Evolutionary conservation across 352 stramenopile species (phyloP).

Genomic region (Paralagenidium karlingii): DNA sequence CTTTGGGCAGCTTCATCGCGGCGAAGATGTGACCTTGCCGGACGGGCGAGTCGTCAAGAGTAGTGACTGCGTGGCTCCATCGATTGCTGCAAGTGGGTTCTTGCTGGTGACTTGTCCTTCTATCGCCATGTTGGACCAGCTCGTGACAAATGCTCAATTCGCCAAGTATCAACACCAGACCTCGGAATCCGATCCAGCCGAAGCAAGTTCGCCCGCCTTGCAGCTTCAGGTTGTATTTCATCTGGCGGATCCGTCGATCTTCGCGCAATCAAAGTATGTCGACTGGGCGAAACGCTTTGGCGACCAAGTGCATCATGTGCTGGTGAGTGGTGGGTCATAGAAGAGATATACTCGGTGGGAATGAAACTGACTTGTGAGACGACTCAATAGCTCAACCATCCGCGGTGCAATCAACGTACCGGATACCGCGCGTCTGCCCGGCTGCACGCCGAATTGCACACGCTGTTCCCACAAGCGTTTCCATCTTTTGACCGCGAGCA

Average conservation of each 20-base stretch:
- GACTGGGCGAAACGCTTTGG: conserved; percentile 50
- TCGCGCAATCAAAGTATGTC: conserved; percentile 41
- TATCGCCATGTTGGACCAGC: conserved; percentile 37
- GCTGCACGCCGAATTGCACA: conserved; percentile 57
- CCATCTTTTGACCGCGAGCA: conserved; percentile 14
- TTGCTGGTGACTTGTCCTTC: conserved; percentile 50
- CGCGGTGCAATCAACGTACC: conserved; percentile 38
- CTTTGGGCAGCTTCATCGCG: conserved; percentile 67
- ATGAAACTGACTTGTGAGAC: neutral
- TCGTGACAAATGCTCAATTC: conserved; percentile 28
- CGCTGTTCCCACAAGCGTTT: conserved; percentile 45
- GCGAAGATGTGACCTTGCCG: conserved; percentile 57
- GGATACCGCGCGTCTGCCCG: conserved; percentile 59
- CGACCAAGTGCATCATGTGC: conserved; percentile 34
- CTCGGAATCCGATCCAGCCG: no score
- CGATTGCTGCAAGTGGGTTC: conserved; percentile 29
- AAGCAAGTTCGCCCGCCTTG: no score
- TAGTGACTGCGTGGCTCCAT: conserved; percentile 54
- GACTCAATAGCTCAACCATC: conserved; percentile 18
- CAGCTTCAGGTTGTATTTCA: conserved; percentile 58
- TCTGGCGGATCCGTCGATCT: conserved; percentile 24
- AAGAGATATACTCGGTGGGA: neutral
- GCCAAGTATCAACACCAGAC: conserved; percentile 17
- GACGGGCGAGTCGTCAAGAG: conserved; percentile 52
- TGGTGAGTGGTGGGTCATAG: no score